A percentile compares a stretch with the other conserved stretches of the same genome.
These are phyloP conservation scores for Aspergillus diversus DNA, from an alignment of 495 filamentous ascomycete genomes.

Conservation along the genomic window DNA sequence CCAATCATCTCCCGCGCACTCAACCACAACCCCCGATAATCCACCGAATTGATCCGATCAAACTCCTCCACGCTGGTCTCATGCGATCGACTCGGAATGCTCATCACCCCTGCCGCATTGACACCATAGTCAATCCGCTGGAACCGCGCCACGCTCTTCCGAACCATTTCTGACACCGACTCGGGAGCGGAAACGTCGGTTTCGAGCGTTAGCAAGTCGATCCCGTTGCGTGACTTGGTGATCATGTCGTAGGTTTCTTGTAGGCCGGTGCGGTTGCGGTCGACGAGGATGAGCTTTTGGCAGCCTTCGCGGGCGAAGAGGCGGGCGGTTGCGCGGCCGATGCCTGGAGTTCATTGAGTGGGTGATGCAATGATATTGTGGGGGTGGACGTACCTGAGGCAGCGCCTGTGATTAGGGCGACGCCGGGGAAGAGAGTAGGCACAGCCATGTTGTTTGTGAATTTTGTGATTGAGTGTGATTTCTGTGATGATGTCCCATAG, in stretches of 20 bases:
- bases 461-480: not conserved
- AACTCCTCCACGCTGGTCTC: constrained; percentile 4
- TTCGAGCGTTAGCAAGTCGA: not conserved
- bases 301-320: constrained; percentile 21
- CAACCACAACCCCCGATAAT: constrained; percentile 6
- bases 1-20: not conserved
- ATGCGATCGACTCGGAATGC: not conserved
- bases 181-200: not conserved
- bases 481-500: too few species aligned
- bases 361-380: not conserved
- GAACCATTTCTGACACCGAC: not conserved
- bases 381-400: constrained; percentile 5
- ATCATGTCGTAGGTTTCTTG: constrained; percentile 4
- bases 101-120: not conserved
- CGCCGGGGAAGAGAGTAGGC: constrained; percentile 8
- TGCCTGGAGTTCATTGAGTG: constrained; percentile 11
- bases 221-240: not conserved
- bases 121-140: constrained; percentile 4
- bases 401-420: constrained; percentile 21
- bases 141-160: not conserved
- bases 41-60: not conserved
- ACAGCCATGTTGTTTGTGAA: not conserved
- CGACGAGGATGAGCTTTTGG: constrained; percentile 12
- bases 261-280: constrained; percentile 4
- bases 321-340: constrained; percentile 17